Percentiles rank a stretch among this genome's conserved stretches.
Evolutionary conservation across 768 basidiomycete species (phyloP).

Genomic region (Kwoniella sp.): DNA sequence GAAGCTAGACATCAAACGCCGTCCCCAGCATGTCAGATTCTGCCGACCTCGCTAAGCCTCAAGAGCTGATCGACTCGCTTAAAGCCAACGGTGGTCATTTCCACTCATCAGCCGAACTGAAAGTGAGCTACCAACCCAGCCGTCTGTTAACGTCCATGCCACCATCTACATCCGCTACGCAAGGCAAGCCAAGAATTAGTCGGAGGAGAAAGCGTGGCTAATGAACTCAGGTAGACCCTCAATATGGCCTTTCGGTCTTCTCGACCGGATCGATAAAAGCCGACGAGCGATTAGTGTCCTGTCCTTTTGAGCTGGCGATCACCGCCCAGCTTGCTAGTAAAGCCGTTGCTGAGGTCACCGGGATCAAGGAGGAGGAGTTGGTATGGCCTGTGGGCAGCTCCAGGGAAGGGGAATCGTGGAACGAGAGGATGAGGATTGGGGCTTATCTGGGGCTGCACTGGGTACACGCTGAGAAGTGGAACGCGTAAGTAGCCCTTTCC

Average conservation of each 20-base stretch:
- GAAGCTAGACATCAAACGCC: too few relatives aligned
- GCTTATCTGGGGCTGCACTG: slow-evolving; percentile 54
- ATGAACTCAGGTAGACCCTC: slow-evolving; percentile 20
- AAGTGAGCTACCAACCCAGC: slow-evolving; percentile 14
- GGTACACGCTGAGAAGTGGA: slow-evolving; percentile 18
- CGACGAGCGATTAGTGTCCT: slow-evolving; percentile 44
- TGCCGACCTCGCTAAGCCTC: background rate
- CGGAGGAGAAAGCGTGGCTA: too few relatives aligned
- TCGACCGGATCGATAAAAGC: slow-evolving; percentile 28
- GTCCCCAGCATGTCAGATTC: background rate
- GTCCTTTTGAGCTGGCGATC: slow-evolving; percentile 55
- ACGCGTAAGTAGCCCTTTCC: background rate
- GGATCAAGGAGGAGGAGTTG: slow-evolving; percentile 17
- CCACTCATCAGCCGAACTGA: slow-evolving; percentile 11
- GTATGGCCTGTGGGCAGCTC: slow-evolving; percentile 26
- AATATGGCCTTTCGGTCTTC: slow-evolving; percentile 48
- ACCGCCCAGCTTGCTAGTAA: slow-evolving; percentile 44
- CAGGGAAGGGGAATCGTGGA: slow-evolving; percentile 35
- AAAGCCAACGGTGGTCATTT: slow-evolving; percentile 18
- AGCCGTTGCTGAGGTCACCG: slow-evolving; percentile 25
- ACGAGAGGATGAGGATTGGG: slow-evolving; percentile 45
- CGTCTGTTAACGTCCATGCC: too few relatives aligned
- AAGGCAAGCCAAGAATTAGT: too few relatives aligned
- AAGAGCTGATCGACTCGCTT: slow-evolving; percentile 16
- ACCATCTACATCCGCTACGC: too few relatives aligned